Conservation (phyloP, 1,284 basidiomycete genomes). For the Fomitopsis pinicola region DNA sequence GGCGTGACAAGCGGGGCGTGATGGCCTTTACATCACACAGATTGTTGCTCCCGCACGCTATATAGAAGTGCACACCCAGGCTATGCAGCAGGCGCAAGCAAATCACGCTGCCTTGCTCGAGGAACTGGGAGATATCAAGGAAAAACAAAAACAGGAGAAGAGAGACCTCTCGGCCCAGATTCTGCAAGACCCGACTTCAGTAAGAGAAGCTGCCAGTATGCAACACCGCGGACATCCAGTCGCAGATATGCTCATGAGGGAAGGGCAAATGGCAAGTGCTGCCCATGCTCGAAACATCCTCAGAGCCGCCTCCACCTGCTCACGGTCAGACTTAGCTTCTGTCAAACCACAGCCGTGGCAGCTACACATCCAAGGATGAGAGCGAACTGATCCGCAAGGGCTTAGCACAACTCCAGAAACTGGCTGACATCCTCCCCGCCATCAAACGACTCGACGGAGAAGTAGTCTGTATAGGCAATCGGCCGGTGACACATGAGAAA, state of each 20-base stretch:
- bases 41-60: slow-evolving; percentile 15
- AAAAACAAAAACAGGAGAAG: not conserved
- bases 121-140: not conserved
- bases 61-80: not conserved
- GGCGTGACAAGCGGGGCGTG: slow-evolving; percentile 16
- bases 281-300: not conserved
- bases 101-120: not conserved
- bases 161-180: not conserved
- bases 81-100: not conserved
- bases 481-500: slow-evolving; percentile 38
- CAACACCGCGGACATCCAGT: slow-evolving; percentile 35
- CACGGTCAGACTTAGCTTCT: slow-evolving; percentile 2
- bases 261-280: slow-evolving; percentile 40
- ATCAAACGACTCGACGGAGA: slow-evolving; percentile 48
- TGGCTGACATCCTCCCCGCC: slow-evolving; percentile 46
- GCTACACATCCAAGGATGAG: slow-evolving; percentile 23
- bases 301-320: not conserved
- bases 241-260: slow-evolving; percentile 44
- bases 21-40: not conserved
- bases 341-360: not conserved
- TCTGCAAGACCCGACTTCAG: slow-evolving; percentile 27
- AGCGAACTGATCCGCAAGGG: not conserved
- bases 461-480: slow-evolving; percentile 33
- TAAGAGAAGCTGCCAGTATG: slow-evolving; percentile 31
- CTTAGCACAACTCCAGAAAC: slow-evolving; percentile 40